Conservation (phyloP, 805 yeast genomes). For the Dipodascus geniculatus region DNA sequence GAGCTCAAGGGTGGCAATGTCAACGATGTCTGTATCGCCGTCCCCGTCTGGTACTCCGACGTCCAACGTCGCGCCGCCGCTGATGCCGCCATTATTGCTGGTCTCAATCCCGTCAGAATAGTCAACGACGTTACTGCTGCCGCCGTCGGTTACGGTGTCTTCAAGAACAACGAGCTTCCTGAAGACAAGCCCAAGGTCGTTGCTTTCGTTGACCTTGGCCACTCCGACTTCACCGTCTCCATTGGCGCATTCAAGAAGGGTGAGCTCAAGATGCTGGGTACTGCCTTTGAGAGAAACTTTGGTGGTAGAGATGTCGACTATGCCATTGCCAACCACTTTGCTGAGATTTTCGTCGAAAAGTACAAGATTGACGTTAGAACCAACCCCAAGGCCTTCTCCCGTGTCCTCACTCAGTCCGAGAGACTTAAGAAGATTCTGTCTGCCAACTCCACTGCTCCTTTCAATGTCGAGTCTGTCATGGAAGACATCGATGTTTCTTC, state of each 20-base stretch:
- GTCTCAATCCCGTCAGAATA: conserved; percentile 94
- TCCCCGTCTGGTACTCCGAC: conserved; percentile 96
- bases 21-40: conserved; percentile 84
- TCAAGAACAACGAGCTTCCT: conserved; percentile 84
- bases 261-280: conserved; percentile 83
- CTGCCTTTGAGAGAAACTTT: conserved; percentile 89
- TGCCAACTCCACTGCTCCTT: conserved; percentile 90
- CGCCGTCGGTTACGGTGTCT: conserved; percentile 98
- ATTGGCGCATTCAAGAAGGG: conserved; percentile 91
- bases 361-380: conserved; percentile 86
- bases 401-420: conserved; percentile 88
- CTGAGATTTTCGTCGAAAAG: conserved; percentile 81
- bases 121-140: conserved; percentile 98
- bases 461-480: conserved; percentile 93
- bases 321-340: conserved; percentile 91
- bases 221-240: conserved; percentile 85
- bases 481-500: conserved; percentile 93
- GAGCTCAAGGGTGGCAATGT: conserved; percentile 72
- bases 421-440: conserved; percentile 90
- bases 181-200: conserved; percentile 85
- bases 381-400: conserved; percentile 90
- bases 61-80: conserved; percentile 91
- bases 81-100: conserved; percentile 93
- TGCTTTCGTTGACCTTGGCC: conserved; percentile 94
- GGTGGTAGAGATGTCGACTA: conserved; percentile 97